phyloP scores from a whole-genome alignment of 257 asterid genomes.

The Solanum pinnatisectum region DNA sequence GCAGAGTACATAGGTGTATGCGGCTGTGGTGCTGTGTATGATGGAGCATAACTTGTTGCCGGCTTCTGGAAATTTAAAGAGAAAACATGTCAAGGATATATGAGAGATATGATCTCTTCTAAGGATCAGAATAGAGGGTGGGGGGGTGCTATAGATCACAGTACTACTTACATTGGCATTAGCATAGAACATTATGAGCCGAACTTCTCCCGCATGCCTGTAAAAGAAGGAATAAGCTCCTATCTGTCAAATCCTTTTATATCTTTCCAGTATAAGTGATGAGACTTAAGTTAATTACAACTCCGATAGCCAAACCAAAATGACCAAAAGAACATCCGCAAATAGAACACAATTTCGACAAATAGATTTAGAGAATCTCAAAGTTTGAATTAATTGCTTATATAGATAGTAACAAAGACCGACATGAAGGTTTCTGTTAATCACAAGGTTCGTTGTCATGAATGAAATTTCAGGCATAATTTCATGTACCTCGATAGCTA shows the following conservation, averaged over 20 bases:
- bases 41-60: slow-evolving; percentile 22
- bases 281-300: not conserved
- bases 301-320: not conserved
- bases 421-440: not conserved
- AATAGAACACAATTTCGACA: not conserved
- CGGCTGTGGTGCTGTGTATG: slow-evolving; percentile 5
- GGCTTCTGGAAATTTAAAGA: slow-evolving; percentile 26
- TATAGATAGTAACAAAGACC: not conserved
- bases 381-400: not conserved
- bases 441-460: not conserved
- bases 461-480: not conserved
- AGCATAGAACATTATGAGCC: slow-evolving; percentile 75
- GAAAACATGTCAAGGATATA: not conserved
- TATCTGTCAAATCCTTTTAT: not conserved
- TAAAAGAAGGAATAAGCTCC: not conserved
- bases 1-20: slow-evolving; percentile 16
- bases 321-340: not conserved
- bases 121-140: not conserved
- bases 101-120: not conserved
- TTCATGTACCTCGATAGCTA: not conserved
- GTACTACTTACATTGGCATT: slow-evolving; percentile 46
- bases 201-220: slow-evolving; percentile 90
- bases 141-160: not conserved
- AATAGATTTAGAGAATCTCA: not conserved
- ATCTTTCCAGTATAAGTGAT: not conserved